Evolutionary conservation across 495 filamentous ascomycete genomes (phyloP).

Genomic region (Wilcoxina mikolae): DNA sequence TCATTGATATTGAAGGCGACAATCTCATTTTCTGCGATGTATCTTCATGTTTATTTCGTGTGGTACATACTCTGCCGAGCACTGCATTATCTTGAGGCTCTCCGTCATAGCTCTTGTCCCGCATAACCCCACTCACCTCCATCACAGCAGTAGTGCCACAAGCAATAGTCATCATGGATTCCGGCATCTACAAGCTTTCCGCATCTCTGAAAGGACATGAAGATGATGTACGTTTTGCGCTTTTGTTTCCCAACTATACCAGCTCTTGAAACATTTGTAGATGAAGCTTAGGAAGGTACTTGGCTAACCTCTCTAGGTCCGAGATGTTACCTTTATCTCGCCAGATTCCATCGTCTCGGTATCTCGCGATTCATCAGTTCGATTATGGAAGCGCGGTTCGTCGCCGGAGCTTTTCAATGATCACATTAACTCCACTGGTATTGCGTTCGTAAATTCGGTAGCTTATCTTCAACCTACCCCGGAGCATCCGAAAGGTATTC

Average conservation of each 20-base stretch:
- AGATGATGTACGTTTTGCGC: slow-evolving; percentile 53
- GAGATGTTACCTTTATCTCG: slow-evolving; percentile 65
- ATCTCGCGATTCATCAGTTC: slow-evolving; percentile 80
- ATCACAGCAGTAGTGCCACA: background rate
- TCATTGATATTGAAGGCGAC: too few relatives aligned
- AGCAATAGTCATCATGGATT: background rate
- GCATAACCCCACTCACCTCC: background rate
- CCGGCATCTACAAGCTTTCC: slow-evolving; percentile 56
- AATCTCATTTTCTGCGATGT: too few relatives aligned
- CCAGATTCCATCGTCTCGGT: slow-evolving; percentile 62
- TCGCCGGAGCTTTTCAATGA: slow-evolving; percentile 54
- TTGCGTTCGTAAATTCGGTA: slow-evolving; percentile 71
- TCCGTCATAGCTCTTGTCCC: background rate
- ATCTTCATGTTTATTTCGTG: too few relatives aligned
- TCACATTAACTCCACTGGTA: slow-evolving; percentile 57
- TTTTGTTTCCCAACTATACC: slow-evolving; percentile 13
- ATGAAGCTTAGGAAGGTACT: slow-evolving; percentile 2
- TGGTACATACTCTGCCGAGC: too few relatives aligned
- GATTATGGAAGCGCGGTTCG: slow-evolving; percentile 55
- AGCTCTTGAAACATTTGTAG: slow-evolving; percentile 4
- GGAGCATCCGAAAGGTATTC: slow-evolving; percentile 45
- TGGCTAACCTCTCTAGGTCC: slow-evolving; percentile 46
- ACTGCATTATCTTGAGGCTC: too few relatives aligned
- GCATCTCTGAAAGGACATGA: slow-evolving; percentile 65
- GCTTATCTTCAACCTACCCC: slow-evolving; percentile 59